phyloP scores from a whole-genome alignment of 2,329 filamentous ascomycete genomes.

The Ampelomyces quisqualis region DNA sequence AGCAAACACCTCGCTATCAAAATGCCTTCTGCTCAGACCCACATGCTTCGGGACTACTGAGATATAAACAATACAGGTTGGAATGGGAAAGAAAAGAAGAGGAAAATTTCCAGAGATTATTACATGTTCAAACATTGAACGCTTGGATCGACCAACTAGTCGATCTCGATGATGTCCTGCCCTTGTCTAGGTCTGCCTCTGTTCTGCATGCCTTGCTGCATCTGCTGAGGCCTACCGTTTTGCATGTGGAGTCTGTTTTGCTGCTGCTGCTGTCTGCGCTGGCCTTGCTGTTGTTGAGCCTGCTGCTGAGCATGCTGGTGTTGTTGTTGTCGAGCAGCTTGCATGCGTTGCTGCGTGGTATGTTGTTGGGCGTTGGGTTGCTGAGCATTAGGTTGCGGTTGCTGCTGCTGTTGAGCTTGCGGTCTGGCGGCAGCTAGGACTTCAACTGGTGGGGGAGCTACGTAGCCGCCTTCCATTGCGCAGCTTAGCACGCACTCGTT shows the following conservation, averaged over 20 bases:
- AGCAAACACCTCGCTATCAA: too few species aligned
- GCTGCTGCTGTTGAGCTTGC: constrained; percentile 10
- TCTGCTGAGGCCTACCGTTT: constrained; percentile 11
- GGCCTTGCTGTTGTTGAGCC: constrained; percentile 17
- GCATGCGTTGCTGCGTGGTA: constrained; percentile 1
- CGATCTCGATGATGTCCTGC: constrained; percentile 28
- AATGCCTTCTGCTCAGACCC: too few species aligned
- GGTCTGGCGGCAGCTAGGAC: constrained; percentile 2
- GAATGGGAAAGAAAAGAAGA: not conserved
- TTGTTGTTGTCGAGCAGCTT: constrained; percentile 10
- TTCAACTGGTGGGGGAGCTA: constrained; percentile 20
- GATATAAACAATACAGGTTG: too few species aligned
- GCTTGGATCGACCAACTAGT: constrained; percentile 10
- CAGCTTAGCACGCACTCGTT: constrained; percentile 43
- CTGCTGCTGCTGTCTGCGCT: constrained; percentile 6
- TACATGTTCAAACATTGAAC: too few species aligned
- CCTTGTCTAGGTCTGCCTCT: constrained; percentile 7
- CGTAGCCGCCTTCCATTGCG: constrained; percentile 31
- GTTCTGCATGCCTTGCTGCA: constrained; percentile 11
- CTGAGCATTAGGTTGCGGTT: constrained; percentile 2
- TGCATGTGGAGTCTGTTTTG: constrained; percentile 8
- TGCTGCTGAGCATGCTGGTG: constrained; percentile 10
- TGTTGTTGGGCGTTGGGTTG: constrained; percentile 6
- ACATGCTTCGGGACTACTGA: too few species aligned
- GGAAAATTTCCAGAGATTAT: too few species aligned